These are phyloP conservation scores for Cornus controversa DNA, from an alignment of 148 eudicot genomes.

Conservation along the genomic window DNA sequence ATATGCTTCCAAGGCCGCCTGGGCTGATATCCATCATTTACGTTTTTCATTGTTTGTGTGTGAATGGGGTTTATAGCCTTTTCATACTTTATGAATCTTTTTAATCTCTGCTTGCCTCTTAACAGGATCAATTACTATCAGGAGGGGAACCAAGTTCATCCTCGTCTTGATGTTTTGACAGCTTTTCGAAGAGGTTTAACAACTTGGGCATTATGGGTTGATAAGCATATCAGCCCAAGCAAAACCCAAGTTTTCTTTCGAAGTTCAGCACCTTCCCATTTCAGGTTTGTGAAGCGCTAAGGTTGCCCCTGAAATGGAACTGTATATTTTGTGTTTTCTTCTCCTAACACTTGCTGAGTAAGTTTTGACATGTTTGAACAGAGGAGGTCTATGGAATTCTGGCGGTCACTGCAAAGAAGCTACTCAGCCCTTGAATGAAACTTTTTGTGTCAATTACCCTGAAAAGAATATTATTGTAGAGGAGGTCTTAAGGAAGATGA, in stretches of 20 bases:
- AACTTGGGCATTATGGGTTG: conserved; percentile 94
- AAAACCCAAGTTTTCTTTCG: conserved; percentile 82
- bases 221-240: conserved; percentile 50
- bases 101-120: not conserved
- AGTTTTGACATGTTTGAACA: conserved; percentile 28
- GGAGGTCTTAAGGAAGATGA: conserved; percentile 63
- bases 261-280: conserved; percentile 90
- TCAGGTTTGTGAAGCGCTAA: conserved; percentile 57
- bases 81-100: not conserved
- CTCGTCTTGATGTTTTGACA: conserved; percentile 61
- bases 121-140: conserved; percentile 87
- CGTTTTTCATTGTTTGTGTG: too few species aligned
- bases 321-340: not conserved
- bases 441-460: conserved; percentile 28
- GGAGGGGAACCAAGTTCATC: conserved; percentile 70
- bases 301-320: not conserved
- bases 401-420: conserved; percentile 96
- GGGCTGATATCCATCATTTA: not conserved
- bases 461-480: conserved; percentile 60
- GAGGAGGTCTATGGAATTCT: conserved; percentile 88
- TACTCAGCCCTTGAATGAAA: conserved; percentile 43
- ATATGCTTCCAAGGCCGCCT: not conserved
- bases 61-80: not conserved
- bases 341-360: not conserved
- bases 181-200: conserved; percentile 67